These are phyloP conservation scores for Cyclotella distinguenda DNA, from an alignment of 108 stramenopile genomes.

Conservation along the genomic window DNA sequence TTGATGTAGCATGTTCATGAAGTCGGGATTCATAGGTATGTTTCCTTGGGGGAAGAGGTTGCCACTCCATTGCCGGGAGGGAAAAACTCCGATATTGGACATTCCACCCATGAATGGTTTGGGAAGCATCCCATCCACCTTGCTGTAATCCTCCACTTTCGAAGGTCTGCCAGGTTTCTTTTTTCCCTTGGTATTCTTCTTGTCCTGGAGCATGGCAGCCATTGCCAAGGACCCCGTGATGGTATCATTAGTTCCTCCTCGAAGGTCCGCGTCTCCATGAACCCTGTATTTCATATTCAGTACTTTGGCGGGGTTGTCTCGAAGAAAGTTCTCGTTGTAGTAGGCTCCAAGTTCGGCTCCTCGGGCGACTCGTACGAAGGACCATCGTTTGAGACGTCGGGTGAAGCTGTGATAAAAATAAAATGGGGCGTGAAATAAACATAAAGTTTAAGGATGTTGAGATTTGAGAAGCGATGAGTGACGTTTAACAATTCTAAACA, in stretches of 20 bases:
- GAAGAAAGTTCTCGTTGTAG: slow-evolving; percentile 72
- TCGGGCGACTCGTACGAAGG: slow-evolving; percentile 65
- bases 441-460: too few species aligned
- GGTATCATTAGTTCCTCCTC: background rate
- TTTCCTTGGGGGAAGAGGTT: background rate
- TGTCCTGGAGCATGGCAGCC: slow-evolving; percentile 1
- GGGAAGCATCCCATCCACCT: background rate
- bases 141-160: too few species aligned
- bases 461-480: too few species aligned
- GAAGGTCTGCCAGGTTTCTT: background rate
- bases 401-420: slow-evolving; percentile 41
- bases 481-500: too few species aligned
- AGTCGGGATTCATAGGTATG: too few species aligned
- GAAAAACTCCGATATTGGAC: background rate
- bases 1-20: too few species aligned
- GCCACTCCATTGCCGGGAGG: background rate
- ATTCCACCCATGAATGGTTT: background rate
- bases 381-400: slow-evolving; percentile 70
- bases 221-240: background rate
- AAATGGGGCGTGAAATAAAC: background rate
- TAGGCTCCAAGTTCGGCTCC: slow-evolving; percentile 76
- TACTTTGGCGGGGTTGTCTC: slow-evolving; percentile 53
- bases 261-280: slow-evolving; percentile 1
- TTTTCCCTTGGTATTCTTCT: background rate
- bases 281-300: slow-evolving; percentile 56